Percentiles rank a stretch among this genome's conserved stretches.
phyloP scores from a whole-genome alignment of 2,329 filamentous ascomycete genomes.

The Trichoderma pleuroti region DNA sequence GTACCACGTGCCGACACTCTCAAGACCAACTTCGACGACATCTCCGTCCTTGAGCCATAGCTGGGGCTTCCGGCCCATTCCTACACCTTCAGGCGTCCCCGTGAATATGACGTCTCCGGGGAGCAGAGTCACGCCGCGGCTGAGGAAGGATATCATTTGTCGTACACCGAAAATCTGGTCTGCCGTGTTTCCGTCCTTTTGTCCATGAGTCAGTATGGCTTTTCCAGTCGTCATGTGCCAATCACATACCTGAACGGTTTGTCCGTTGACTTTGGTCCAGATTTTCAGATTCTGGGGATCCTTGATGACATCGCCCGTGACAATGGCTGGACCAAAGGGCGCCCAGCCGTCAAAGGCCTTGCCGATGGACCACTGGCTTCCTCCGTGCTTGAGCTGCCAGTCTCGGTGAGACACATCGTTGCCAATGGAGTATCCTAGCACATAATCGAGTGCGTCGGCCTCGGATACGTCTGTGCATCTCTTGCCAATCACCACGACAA shows the following conservation, averaged over 20 bases:
- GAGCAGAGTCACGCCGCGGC: constrained; percentile 58
- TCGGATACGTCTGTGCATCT: constrained; percentile 62
- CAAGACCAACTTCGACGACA: constrained; percentile 64
- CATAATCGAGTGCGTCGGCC: constrained; percentile 63
- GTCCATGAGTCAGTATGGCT: background rate
- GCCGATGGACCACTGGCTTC: constrained; percentile 67
- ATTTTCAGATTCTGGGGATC: constrained; percentile 58
- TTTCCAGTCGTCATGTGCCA: background rate
- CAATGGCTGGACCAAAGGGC: constrained; percentile 69
- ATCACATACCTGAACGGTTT: constrained; percentile 47
- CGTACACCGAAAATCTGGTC: constrained; percentile 63
- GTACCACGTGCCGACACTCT: constrained; percentile 59
- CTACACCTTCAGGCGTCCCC: constrained; percentile 67
- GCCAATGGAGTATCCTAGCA: constrained; percentile 70
- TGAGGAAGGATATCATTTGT: constrained; percentile 57
- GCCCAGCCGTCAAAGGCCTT: constrained; percentile 77
- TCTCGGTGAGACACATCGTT: constrained; percentile 80
- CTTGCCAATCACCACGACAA: constrained; percentile 70
- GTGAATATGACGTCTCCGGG: constrained; percentile 66
- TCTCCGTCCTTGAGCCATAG: constrained; percentile 69
- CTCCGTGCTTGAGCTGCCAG: constrained; percentile 67
- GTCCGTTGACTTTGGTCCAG: constrained; percentile 57
- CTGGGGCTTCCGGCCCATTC: constrained; percentile 63
- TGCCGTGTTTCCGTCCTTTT: constrained; percentile 49
- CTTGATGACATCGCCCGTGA: constrained; percentile 51